phyloP scores from a whole-genome alignment of 441 rosid genomes.

The Erodium texanum region DNA sequence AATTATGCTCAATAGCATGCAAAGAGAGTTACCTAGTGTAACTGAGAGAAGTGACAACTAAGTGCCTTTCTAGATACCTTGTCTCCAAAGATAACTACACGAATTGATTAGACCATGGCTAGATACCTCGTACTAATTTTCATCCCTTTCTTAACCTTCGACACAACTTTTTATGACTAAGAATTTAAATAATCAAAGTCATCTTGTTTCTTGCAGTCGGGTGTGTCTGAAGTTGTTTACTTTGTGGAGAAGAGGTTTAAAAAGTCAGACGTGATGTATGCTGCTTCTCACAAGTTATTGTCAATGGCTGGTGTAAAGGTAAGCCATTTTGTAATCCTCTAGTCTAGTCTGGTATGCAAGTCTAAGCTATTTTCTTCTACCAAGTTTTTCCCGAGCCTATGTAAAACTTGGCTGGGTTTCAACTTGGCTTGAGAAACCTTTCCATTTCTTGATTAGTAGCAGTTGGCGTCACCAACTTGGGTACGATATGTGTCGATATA shows the following conservation, averaged over 20 bases:
- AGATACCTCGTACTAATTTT: not conserved
- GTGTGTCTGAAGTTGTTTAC: constrained; percentile 74
- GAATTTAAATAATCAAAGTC: constrained; percentile 1
- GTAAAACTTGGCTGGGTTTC: too few species aligned
- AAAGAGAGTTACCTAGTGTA: not conserved
- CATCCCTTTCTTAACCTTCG: not conserved
- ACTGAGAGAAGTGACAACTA: not conserved
- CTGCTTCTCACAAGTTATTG: constrained; percentile 78
- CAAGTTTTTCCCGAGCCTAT: too few species aligned
- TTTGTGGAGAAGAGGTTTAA: constrained; percentile 68
- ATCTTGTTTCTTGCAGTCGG: constrained; percentile 50
- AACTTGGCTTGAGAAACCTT: not conserved
- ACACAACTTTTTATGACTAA: not conserved
- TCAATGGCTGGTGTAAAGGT: constrained; percentile 81
- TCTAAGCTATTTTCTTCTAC: too few species aligned
- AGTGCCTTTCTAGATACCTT: not conserved
- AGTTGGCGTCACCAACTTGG: not conserved
- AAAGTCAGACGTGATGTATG: constrained; percentile 39
- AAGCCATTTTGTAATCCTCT: constrained; percentile 19
- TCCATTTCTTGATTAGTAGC: not conserved
- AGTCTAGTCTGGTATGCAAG: too few species aligned
- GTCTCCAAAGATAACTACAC: not conserved
- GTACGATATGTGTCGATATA: not conserved
- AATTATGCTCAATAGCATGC: not conserved
- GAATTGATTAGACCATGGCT: too few species aligned